Base-by-base conservation (phyloP, 345 rosid genomes). In the Hibiscus mutabilis region DNA sequence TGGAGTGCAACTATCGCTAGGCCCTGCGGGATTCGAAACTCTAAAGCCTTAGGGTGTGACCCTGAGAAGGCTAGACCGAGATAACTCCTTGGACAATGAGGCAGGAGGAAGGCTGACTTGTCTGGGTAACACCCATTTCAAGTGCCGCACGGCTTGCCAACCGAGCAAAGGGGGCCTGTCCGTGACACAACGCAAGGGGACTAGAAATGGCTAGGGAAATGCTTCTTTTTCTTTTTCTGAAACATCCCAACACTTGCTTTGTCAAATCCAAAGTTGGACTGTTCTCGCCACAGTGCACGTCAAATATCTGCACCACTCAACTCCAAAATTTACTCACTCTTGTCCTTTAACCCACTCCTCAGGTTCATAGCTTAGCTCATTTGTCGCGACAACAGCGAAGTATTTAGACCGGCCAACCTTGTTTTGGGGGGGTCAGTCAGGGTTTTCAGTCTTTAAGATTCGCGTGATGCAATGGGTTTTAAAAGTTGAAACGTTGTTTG, bases 271-370 rank as follows among this genome's bases (percentile, higher is more conserved):
- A 14, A 13, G 53, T 62, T 19, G 6, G 44, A 69, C 72, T 69
- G 72, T 69, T 69, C 33, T 69, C 51, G 13, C 49, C 72, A 53
- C 46, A 52, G 62, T 69, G 72, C 62, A 69, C 62, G 72, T 69
- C 31, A 69, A 53, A 69, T 31, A 69, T 1, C 72, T 69, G 72
- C 62, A 53, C 49, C 72, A 69, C 72, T 53, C 61, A 68, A 33
- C 46, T 31, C 29, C 60, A 31, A 31, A 31, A 6, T 52, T 52
- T 27, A 68, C 29, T 25, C 42, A 47, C 53, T 13, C 46, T 25
- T 13, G 2, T 4, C n/a, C 29, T 8, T 18, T 13, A 7, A 55
- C 19, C 22, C 53, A 22, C 46, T 6, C 42, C 14, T 6, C 42
- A 21, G 56, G 16, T 49, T 24, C 21, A 11, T 42, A 44, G 47